Evolutionary conservation across 805 yeast genomes (phyloP), one percentile per base, ranked within the genome.

Genomic region (Grigorovia humatica): DNA sequence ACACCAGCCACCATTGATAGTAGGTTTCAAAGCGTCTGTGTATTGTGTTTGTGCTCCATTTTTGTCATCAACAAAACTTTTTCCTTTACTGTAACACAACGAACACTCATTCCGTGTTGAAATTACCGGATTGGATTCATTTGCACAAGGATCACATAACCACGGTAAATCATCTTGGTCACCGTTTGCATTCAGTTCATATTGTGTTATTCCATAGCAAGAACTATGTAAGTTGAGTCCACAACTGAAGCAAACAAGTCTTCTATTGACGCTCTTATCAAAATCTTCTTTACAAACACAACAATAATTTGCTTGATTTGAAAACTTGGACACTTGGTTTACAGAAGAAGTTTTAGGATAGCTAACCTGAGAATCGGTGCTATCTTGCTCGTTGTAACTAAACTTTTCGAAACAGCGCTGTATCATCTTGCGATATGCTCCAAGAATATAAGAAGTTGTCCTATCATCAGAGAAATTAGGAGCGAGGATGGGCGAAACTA

Each of bases 61-160:
- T 19, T 74, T 70, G 2, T 76, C 70, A 13, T 72, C 63, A 54
- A 74, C 81, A 54, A 72, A 70, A 56, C 77, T 76, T 18, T 69
- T 60, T 47, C 79, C 85, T 44, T 76, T 72, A 0, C 79, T 74
- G 44, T 71, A 65, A 65, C 96, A 89, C n/a, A 88, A 61, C 15
- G 72, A 68, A 64, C 96, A 88, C 1, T 75, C 66, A 60, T 85
- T 83, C 19, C 75, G 69, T 0, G 82, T 76, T 2, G 81, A 74
- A 41, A 73, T 70, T 2, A 75, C 55, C 0, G 93, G 91, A 54
- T 79, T 77, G 49, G 80, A 63, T 48, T 81, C 84, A 61, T 88
- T 87, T 4, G 81, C 73, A 62, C 96, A 89, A 1, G 81, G 74
- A 58, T 88, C 95, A 68, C 96, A 89, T 27, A 74, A 69, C 96